phyloP scores from a whole-genome alignment of 768 basidiomycete species.

The Auriscalpium vulgare region DNA sequence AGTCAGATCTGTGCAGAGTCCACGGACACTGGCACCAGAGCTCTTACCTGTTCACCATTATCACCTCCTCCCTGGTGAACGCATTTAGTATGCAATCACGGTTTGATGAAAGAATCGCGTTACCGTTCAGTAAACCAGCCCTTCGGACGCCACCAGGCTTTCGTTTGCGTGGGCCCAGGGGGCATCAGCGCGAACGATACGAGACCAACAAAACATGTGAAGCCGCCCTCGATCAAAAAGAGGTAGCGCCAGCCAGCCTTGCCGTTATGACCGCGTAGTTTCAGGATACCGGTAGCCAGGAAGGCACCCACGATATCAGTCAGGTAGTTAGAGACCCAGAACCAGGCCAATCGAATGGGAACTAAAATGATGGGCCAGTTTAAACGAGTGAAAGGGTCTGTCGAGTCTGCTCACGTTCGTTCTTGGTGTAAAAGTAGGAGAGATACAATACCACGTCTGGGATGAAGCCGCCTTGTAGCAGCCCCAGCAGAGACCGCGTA shows the following conservation, averaged over 20 bases:
- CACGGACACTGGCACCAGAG: neutral
- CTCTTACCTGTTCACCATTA: conserved; percentile 48
- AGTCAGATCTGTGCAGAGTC: no score
- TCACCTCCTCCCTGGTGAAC: conserved; percentile 45
- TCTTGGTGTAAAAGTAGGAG: conserved; percentile 56
- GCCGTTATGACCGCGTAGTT: conserved; percentile 43
- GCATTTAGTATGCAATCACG: neutral
- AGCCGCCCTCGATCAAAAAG: conserved; percentile 45
- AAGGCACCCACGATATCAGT: conserved; percentile 52
- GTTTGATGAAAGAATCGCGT: conserved; percentile 6
- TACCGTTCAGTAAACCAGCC: conserved; percentile 61
- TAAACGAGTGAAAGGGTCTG: neutral
- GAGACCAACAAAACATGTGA: conserved; percentile 44
- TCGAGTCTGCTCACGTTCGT: conserved; percentile 33
- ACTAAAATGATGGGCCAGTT: conserved; percentile 24
- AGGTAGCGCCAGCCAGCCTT: conserved; percentile 52
- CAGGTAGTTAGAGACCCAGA: conserved; percentile 57
- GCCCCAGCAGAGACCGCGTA: conserved; percentile 45
- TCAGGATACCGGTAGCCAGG: conserved; percentile 54
- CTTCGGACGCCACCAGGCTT: conserved; percentile 47
- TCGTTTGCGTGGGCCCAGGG: conserved; percentile 57
- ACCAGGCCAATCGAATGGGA: conserved; percentile 59
- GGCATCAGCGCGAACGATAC: conserved; percentile 52
- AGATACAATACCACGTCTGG: conserved; percentile 59
- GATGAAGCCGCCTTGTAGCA: conserved; percentile 59